Evolutionary conservation across 129 eudicot species (phyloP), one percentile per base, ranked within the genome.

Genomic region (Apium graveolens): DNA sequence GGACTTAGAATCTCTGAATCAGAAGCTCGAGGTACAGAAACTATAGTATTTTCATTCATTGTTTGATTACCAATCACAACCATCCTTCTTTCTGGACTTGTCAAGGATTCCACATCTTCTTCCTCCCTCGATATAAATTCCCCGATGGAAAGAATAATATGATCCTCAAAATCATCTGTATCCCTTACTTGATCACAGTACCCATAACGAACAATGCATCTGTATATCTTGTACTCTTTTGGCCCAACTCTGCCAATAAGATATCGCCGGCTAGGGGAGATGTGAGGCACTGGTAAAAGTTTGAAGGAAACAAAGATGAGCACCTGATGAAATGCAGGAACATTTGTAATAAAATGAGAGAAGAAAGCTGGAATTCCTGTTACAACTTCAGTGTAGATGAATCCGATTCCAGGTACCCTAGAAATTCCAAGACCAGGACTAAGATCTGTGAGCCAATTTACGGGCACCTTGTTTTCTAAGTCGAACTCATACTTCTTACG

Each of bases 291-390:
- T 4, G 97, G 97, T 69, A 86, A 85, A 38, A 89, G 83, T 83
- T 94, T 91, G 79, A 94, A 87, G 63, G 97, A 86, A 11, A 89
- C 93, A 53, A 94, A 91, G 51, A 94, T 86, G 74, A 94, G 85
- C 34, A 94, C 91, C 45, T 87, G 88, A 79, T 94, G 98, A 78
- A 88, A 89, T 11, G 98, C 98, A 24, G 98, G 98, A 17, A 94
- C 80, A 80, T 94, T 94, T 7, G 93, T 87, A 76, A 91, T 85
- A 44, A 91, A 94, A 38, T 93, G 96, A 29, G 97, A 77, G 75
- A 94, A 94, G 85, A 91, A 89, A 79, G 97, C 93, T 0, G 98
- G 98, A 57, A 94, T 94, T 24, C 98, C 98, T 1, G 86, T 82
- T 5, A 88, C 89, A 39, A 94, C 82, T 45, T 94, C 96, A 3